phyloP scores from a whole-genome alignment of 495 filamentous ascomycete species.

The Parachaetomium inaequale region DNA sequence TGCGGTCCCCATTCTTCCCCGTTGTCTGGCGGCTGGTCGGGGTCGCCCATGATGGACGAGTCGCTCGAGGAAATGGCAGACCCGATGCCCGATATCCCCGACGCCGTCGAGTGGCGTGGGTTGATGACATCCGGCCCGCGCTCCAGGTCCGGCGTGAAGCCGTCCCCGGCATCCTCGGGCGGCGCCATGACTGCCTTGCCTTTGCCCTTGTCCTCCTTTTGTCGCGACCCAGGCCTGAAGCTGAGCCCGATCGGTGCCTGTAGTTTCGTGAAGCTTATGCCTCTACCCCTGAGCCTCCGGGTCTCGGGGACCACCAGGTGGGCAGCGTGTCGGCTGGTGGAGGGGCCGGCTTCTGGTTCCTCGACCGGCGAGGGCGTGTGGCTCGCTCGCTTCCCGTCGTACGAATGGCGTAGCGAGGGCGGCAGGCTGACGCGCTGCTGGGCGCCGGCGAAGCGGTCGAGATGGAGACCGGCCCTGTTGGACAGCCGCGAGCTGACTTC shows the following conservation, averaged over 20 bases:
- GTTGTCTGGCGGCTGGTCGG: slow-evolving; percentile 45
- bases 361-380: slow-evolving; percentile 33
- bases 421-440: slow-evolving; percentile 68
- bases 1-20: slow-evolving; percentile 77
- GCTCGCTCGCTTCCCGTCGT: slow-evolving; percentile 47
- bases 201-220: slow-evolving; percentile 39
- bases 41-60: slow-evolving; percentile 54
- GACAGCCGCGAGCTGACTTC: slow-evolving; percentile 54
- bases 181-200: slow-evolving; percentile 44
- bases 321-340: slow-evolving; percentile 24
- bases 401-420: slow-evolving; percentile 46
- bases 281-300: slow-evolving; percentile 28
- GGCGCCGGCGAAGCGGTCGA: slow-evolving; percentile 62
- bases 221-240: slow-evolving; percentile 24
- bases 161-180: slow-evolving; percentile 27
- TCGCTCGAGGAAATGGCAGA: slow-evolving; percentile 48
- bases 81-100: slow-evolving; percentile 43
- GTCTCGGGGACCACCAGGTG: slow-evolving; percentile 32
- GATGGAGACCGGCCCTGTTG: slow-evolving; percentile 55
- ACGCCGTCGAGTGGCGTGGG: slow-evolving; percentile 37
- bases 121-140: slow-evolving; percentile 40
- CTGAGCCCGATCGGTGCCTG: slow-evolving; percentile 29
- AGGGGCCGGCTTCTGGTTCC: slow-evolving; percentile 31
- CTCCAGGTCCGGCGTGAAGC: slow-evolving; percentile 50
- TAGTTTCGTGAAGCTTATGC: slow-evolving; percentile 33